These are phyloP conservation scores for Botrytis deweyae DNA, from an alignment of 2,329 filamentous ascomycete species.

Conservation along the genomic window DNA sequence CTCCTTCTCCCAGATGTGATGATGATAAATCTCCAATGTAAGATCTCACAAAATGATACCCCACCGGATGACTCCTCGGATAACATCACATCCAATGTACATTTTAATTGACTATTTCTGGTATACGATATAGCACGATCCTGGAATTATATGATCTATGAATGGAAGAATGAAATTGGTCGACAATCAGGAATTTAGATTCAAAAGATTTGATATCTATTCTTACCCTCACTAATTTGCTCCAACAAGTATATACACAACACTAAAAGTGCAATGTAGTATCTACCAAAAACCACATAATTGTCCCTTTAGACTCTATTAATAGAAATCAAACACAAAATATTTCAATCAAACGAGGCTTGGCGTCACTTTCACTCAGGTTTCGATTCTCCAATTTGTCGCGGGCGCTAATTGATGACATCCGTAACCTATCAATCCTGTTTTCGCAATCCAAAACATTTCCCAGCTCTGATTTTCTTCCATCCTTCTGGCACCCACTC, in stretches of 20 bases:
- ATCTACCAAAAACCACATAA: not conserved
- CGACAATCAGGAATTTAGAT: not conserved
- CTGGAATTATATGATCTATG: not conserved
- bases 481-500: constrained; percentile 11
- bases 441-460: not conserved
- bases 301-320: not conserved
- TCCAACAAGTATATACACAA: not conserved
- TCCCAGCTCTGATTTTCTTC: constrained; percentile 1
- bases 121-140: not conserved
- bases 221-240: not conserved
- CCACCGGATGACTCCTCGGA: not conserved
- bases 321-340: not conserved
- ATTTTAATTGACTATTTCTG: not conserved
- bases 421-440: constrained; percentile 9
- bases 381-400: not conserved
- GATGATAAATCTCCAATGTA: not conserved
- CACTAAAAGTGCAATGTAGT: not conserved
- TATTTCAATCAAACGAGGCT: not conserved
- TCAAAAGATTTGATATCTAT: not conserved
- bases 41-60: not conserved
- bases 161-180: not conserved
- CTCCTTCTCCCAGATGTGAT: not conserved
- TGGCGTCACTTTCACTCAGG: not conserved
- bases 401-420: constrained; percentile 21
- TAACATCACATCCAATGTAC: not conserved